Conservation (phyloP, 139 green algal genomes). For the Marvania coccoides region DNA sequence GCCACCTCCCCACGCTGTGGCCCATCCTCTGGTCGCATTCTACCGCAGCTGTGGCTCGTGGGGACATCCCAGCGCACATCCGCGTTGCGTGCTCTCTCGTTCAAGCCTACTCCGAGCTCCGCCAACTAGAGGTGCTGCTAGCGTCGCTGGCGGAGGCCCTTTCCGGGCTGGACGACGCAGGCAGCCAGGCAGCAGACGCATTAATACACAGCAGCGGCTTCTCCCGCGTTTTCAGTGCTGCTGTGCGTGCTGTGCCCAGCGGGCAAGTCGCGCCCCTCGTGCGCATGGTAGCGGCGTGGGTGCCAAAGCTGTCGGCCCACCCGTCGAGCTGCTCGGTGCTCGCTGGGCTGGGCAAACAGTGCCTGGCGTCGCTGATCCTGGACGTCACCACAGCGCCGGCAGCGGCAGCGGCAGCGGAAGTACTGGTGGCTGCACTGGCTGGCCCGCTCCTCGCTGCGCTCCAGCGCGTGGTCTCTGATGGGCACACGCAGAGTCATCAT, state of each 20-base stretch:
- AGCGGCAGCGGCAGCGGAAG: neutral
- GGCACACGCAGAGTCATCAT: neutral
- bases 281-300: neutral
- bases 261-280: constrained; percentile 13
- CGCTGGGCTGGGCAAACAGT: neutral
- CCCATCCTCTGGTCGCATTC: constrained; percentile 16
- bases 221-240: neutral
- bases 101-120: constrained; percentile 22
- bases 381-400: constrained; percentile 17
- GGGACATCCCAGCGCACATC: neutral
- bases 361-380: constrained; percentile 3
- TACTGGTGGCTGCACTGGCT: neutral
- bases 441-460: neutral
- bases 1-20: constrained; percentile 22
- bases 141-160: constrained; percentile 12
- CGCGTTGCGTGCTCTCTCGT: constrained; percentile 15
- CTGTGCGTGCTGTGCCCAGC: constrained; percentile 5
- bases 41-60: constrained; percentile 11
- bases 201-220: neutral
- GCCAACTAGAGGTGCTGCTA: constrained; percentile 28
- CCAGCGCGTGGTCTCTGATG: neutral
- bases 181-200: neutral
- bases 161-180: neutral
- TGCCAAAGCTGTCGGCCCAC: neutral
- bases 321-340: neutral